Percentiles rank a stretch among this genome's conserved stretches.
Conservation (phyloP, 805 yeast genomes). For the Pichia gijzeniarum region DNA sequence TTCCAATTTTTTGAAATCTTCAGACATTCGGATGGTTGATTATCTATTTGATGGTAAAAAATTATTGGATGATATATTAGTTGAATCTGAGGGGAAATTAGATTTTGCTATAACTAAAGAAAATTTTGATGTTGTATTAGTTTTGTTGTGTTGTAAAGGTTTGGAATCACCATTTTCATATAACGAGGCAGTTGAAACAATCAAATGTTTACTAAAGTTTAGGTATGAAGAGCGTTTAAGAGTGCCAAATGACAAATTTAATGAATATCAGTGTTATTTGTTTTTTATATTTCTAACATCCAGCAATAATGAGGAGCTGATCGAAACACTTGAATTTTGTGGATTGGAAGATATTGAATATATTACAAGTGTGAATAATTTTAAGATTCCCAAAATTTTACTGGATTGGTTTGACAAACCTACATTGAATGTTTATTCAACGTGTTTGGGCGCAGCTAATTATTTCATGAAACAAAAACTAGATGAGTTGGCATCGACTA, state of each 20-base stretch:
- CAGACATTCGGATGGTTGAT: constrained; percentile 26
- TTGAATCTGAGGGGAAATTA: constrained; percentile 37
- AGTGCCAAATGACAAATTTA: not conserved
- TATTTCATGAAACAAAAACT: constrained; percentile 20
- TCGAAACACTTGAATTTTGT: constrained; percentile 27
- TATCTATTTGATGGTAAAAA: constrained; percentile 28
- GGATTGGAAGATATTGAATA: constrained; percentile 30
- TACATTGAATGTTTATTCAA: constrained; percentile 16
- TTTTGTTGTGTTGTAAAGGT: constrained; percentile 48
- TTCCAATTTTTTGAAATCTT: constrained; percentile 26
- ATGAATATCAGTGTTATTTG: constrained; percentile 26
- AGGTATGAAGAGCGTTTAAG: constrained; percentile 33
- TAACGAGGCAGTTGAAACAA: constrained; percentile 39
- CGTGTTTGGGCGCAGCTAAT: constrained; percentile 13
- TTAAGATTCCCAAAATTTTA: constrained; percentile 33
- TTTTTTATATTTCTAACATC: constrained; percentile 30
- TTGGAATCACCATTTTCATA: constrained; percentile 51
- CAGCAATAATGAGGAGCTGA: constrained; percentile 33
- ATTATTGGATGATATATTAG: constrained; percentile 36
- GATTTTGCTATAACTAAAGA: constrained; percentile 34
- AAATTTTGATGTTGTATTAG: constrained; percentile 47
- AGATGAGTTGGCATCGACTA: constrained; percentile 20
- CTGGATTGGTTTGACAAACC: constrained; percentile 8
- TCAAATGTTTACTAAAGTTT: constrained; percentile 38
- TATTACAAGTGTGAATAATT: constrained; percentile 27